Evolutionary conservation across 441 rosid genomes (phyloP).

Genomic region (Syzygium syzygioides): DNA sequence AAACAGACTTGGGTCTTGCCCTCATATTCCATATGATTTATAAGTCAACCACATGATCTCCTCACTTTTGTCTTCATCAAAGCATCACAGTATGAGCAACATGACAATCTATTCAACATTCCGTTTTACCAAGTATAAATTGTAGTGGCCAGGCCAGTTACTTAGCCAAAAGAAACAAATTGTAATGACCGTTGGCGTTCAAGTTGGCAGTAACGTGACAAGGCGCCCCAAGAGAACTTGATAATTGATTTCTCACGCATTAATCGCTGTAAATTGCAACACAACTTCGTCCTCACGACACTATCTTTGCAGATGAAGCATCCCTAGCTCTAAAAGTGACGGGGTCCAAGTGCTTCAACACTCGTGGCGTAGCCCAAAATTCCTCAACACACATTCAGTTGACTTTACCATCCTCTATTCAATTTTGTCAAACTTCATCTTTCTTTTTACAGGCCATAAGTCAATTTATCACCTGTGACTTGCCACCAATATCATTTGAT

Average conservation of each 20-base stretch:
- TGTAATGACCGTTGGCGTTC: accelerated
- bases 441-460: background rate
- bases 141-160: too few species aligned
- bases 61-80: background rate
- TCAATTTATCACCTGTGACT: background rate
- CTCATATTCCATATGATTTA: too few species aligned
- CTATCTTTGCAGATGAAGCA: background rate
- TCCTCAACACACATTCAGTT: background rate
- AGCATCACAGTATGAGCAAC: background rate
- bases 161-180: background rate
- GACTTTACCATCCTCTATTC: background rate
- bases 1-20: background rate
- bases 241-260: background rate
- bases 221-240: accelerated
- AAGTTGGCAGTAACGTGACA: background rate
- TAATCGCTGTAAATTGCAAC: background rate
- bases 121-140: background rate
- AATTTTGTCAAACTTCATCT: background rate
- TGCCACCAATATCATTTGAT: background rate
- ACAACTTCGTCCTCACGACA: background rate
- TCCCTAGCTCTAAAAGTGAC: background rate
- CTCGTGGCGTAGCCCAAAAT: background rate
- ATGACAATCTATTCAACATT: background rate
- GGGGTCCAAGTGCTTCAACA: background rate
- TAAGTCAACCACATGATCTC: background rate